phyloP scores from a whole-genome alignment of 805 yeast genomes.

The Clavispora vitiphila region DNA sequence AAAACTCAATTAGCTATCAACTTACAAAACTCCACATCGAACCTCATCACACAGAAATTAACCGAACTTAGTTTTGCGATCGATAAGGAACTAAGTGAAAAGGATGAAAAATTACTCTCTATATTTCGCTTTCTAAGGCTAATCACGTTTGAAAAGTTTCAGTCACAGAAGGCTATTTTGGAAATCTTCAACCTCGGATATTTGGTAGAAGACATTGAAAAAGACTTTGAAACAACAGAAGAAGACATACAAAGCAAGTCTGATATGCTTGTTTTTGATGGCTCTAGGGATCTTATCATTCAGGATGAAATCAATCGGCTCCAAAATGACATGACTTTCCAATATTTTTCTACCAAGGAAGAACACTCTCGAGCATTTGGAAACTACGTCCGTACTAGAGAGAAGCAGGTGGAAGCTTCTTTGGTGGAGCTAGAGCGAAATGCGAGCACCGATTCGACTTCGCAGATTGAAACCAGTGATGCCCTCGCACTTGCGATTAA shows the following conservation, averaged over 20 bases:
- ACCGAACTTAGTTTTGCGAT: constrained; percentile 34
- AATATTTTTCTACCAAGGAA: constrained; percentile 27
- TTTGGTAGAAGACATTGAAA: constrained; percentile 23
- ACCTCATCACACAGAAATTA: constrained; percentile 33
- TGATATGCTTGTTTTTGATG: constrained; percentile 15
- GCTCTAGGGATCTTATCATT: constrained; percentile 27
- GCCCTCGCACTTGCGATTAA: constrained; percentile 16
- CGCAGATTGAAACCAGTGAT: not conserved
- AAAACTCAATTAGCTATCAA: constrained; percentile 31
- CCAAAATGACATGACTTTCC: constrained; percentile 35
- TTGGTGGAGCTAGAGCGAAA: not conserved
- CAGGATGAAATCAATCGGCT: constrained; percentile 39
- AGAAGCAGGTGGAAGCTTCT: constrained; percentile 9
- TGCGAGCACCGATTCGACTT: not conserved
- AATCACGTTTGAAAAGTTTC: constrained; percentile 21
- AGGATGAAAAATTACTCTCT: constrained; percentile 28
- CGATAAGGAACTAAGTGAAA: constrained; percentile 33
- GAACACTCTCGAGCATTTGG: constrained; percentile 18
- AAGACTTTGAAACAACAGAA: constrained; percentile 9
- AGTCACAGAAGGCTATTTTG: constrained; percentile 25
- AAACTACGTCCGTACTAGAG: constrained; percentile 3
- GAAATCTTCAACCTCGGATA: constrained; percentile 29
- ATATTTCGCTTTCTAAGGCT: constrained; percentile 22
- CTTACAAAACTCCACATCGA: constrained; percentile 29
- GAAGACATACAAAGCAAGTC: constrained; percentile 7